Evolutionary conservation across 2,329 filamentous ascomycete species (phyloP).

Genomic region (Nigrograna mackinnonii): DNA sequence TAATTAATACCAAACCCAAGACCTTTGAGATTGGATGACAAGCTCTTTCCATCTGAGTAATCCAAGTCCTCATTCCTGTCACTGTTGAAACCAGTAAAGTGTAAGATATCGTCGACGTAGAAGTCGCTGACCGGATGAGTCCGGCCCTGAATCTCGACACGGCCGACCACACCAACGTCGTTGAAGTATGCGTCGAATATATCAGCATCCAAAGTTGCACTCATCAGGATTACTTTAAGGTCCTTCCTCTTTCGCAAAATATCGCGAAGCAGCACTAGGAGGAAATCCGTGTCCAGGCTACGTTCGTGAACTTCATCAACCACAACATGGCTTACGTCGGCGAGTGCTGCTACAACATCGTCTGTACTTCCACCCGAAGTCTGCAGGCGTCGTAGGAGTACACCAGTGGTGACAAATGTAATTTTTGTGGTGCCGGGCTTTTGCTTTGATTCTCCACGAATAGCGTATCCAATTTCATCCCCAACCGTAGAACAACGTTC

Average conservation of each 20-base stretch:
- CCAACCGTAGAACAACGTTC: constrained; percentile 83
- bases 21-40: constrained; percentile 46
- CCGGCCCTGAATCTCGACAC: constrained; percentile 84
- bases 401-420: constrained; percentile 94
- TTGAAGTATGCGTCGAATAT: constrained; percentile 86
- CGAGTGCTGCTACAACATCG: constrained; percentile 78
- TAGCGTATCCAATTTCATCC: constrained; percentile 87
- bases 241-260: constrained; percentile 75
- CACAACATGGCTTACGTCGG: constrained; percentile 90
- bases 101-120: constrained; percentile 86
- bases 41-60: constrained; percentile 51
- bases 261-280: constrained; percentile 84
- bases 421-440: constrained; percentile 77
- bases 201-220: constrained; percentile 86
- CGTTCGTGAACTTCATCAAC: constrained; percentile 97
- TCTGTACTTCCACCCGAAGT: constrained; percentile 80
- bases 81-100: constrained; percentile 70
- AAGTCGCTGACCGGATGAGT: constrained; percentile 90
- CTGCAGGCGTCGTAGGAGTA: constrained; percentile 87
- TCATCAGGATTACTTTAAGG: constrained; percentile 93
- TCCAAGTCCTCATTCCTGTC: constrained; percentile 53
- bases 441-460: constrained; percentile 84
- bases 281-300: constrained; percentile 91
- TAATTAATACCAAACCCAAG: constrained; percentile 86
- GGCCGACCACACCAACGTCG: constrained; percentile 70